Evolutionary conservation across 371 early-diverging fungal species (phyloP), one percentile per base, ranked within the genome.

Genomic region (Rhizomucor miehei): DNA sequence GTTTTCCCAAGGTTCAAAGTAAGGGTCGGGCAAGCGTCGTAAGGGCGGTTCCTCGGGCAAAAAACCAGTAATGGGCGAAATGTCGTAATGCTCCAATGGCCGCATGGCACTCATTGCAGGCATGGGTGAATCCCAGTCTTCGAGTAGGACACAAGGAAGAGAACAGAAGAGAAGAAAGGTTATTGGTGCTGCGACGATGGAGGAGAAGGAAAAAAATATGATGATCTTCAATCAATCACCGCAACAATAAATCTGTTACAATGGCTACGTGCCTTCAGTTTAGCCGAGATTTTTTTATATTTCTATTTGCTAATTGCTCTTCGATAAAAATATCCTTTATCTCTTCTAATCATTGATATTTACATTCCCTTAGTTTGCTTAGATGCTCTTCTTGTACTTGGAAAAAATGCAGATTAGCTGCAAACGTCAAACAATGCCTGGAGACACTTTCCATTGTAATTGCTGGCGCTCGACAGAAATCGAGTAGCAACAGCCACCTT

Each of bases 1-100:
- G 0, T 51, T 57, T 69, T 97, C 97, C 98, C 97, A 98, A 4
- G 92, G 91, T 34, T 82, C 87, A 73, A 85, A 95, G 66, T 91
- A 89, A 10, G 80, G 69, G 48, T 86, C 79, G 1, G 84, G 66
- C 17, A 97, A 71, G 36, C 92, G 74, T 5, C 72, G 65, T 48
- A 94, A 74, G 37, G 92, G 91, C 21, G 89, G 89, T 29, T 79
- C 79, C 19, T 76, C 60, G 1, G 95, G 96, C 29, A 96, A 70
- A 69, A 97, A 97, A 0, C 97, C 98, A n/a, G 87, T 88, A 21
- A 69, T 59, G 1, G 91, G 86, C 44, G 86, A 82, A 56, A 96
- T 87, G 62, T 90, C 94, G 71, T 92, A 94, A 59, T 92, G 89
- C 59, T 84, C 73, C 25, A 91, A 77, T 44, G 73, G 48, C 40